phyloP scores from a whole-genome alignment of 2,329 filamentous ascomycete species.

The Xylaria sp. region DNA sequence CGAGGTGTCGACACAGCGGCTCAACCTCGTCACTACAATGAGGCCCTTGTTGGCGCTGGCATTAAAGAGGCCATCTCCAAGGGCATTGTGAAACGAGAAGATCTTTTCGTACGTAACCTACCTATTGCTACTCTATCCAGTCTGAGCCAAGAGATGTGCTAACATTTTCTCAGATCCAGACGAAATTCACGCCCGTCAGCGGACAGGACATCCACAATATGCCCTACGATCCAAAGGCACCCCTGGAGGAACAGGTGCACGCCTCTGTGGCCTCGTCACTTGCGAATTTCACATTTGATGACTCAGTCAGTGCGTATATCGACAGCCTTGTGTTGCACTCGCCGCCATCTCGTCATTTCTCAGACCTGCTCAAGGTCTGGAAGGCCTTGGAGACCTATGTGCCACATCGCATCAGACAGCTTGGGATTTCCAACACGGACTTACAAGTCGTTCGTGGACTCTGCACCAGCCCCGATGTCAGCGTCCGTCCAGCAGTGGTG shows the following conservation, averaged over 20 bases:
- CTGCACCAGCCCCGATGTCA: constrained; percentile 48
- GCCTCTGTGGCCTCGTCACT: constrained; percentile 38
- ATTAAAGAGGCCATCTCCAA: constrained; percentile 70
- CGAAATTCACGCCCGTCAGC: constrained; percentile 78
- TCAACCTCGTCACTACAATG: constrained; percentile 82
- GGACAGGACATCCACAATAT: constrained; percentile 70
- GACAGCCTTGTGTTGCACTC: constrained; percentile 81
- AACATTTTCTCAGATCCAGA: constrained; percentile 70
- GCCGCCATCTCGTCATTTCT: constrained; percentile 54
- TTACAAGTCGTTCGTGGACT: constrained; percentile 67
- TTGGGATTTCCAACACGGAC: constrained; percentile 83
- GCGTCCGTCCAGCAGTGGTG: constrained; percentile 66
- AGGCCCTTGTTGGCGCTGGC: constrained; percentile 75
- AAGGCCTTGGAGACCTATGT: constrained; percentile 73
- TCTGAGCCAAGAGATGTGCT: constrained; percentile 24
- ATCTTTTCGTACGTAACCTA: constrained; percentile 68
- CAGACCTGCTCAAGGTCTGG: constrained; percentile 73
- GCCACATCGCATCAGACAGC: constrained; percentile 69
- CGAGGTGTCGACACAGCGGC: constrained; percentile 81
- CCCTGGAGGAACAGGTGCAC: constrained; percentile 67
- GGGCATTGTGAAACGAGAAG: constrained; percentile 66
- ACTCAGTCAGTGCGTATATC: constrained; percentile 60
- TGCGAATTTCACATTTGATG: constrained; percentile 55
- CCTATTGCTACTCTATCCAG: not conserved
- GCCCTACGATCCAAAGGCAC: constrained; percentile 70